A percentile compares a stretch with the other conserved stretches of the same genome.
Conservation (phyloP, 306 rosid genomes). For the Citrullus amarus region DNA sequence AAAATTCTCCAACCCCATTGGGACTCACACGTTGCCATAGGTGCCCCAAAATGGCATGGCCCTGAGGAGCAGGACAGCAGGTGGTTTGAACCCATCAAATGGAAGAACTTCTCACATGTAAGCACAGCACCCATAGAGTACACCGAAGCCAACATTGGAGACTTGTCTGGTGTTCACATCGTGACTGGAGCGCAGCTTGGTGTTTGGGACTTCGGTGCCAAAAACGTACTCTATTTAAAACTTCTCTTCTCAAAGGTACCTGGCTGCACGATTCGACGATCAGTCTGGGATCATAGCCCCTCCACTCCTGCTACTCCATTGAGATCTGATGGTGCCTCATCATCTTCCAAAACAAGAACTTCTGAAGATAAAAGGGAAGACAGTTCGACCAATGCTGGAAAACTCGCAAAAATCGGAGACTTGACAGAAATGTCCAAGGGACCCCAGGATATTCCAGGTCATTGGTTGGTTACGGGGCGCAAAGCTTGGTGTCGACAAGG, state of each 20-base stretch:
- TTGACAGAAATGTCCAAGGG: conserved; percentile 92
- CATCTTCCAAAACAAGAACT: conserved; percentile 45
- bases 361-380: conserved; percentile 74
- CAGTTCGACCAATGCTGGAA: conserved; percentile 46
- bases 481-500: conserved; percentile 95
- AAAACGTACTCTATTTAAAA: conserved; percentile 83
- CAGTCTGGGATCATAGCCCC: conserved; percentile 97
- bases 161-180: conserved; percentile 90
- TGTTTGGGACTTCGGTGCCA: conserved; percentile 95
- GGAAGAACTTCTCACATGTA: conserved; percentile 99
- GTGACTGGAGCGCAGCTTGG: conserved; percentile 98
- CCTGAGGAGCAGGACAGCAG: conserved; percentile 99
- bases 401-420: conserved; percentile 77
- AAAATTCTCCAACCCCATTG: conserved; percentile 92
- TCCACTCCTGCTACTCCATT: conserved; percentile 26
- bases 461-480: conserved; percentile 99
- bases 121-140: conserved; percentile 96
- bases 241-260: conserved; percentile 93
- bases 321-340: conserved; percentile 59
- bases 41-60: conserved; percentile 98
- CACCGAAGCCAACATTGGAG: conserved; percentile 78
- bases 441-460: conserved; percentile 95
- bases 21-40: conserved; percentile 86
- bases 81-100: conserved; percentile 96
- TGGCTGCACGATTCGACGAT: conserved; percentile 85